A percentile compares a stretch with the other conserved stretches of the same genome.
Conservation (phyloP, 1,139 yeast species). For the Taiozyma onychis region DNA sequence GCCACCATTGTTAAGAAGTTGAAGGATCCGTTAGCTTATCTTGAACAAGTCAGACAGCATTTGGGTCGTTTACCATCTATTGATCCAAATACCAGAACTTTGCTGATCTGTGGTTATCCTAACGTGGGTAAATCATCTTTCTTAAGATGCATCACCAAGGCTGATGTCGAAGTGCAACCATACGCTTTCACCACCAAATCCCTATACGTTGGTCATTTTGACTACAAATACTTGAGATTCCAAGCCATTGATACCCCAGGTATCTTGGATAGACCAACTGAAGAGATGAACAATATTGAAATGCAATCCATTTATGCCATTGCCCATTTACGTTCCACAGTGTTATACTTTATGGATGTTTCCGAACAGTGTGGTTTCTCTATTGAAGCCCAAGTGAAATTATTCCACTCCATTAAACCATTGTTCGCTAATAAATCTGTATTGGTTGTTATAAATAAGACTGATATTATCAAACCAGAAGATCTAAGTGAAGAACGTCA, state of each 20-base stretch:
- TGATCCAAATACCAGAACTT: constrained; percentile 97
- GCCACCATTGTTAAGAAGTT: constrained; percentile 93
- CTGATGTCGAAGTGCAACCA: constrained; percentile 98
- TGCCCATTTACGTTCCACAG: constrained; percentile 96
- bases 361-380: constrained; percentile 99
- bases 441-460: constrained; percentile 90
- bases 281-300: constrained; percentile 98
- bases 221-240: constrained; percentile 92
- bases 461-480: constrained; percentile 81
- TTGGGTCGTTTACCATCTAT: constrained; percentile 96
- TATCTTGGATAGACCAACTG: constrained; percentile 96
- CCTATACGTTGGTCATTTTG: constrained; percentile 94
- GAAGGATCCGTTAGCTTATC: constrained; percentile 86
- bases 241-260: constrained; percentile 99
- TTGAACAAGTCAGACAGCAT: constrained; percentile 99
- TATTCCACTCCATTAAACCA: constrained; percentile 95
- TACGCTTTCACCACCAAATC: constrained; percentile 98
- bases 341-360: constrained; percentile 94
- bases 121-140: constrained; percentile 98
- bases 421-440: constrained; percentile 95
- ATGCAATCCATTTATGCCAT: constrained; percentile 99
- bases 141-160: constrained; percentile 88
- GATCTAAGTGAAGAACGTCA: constrained; percentile 77
- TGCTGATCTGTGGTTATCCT: constrained; percentile 97
- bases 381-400: constrained; percentile 93